These are phyloP conservation scores for Aschersonia sp. DNA, from an alignment of 2,329 filamentous ascomycete species.

Conservation along the genomic window DNA sequence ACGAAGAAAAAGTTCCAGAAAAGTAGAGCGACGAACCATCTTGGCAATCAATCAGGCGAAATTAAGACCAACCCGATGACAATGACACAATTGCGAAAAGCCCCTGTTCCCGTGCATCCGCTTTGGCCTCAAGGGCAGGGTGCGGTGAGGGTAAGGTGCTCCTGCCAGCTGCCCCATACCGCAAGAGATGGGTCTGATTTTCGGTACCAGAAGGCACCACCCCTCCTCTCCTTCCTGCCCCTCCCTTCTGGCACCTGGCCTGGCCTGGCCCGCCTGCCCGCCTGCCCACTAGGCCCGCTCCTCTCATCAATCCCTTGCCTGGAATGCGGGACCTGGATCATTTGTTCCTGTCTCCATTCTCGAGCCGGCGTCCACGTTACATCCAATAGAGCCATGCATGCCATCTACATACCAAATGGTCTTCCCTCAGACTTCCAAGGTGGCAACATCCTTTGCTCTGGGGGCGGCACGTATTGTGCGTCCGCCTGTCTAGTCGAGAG, in stretches of 20 bases:
- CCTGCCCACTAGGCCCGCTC: background rate
- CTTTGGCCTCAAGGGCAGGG: background rate
- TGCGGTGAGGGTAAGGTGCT: background rate
- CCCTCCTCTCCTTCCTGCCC: background rate
- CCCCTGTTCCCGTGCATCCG: background rate
- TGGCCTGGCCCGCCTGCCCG: background rate
- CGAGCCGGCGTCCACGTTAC: background rate
- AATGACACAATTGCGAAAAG: background rate
- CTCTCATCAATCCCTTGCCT: background rate
- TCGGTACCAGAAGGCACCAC: background rate
- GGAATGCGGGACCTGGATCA: background rate
- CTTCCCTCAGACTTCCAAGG: no score
- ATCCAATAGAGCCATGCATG: background rate
- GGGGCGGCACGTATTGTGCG: no score
- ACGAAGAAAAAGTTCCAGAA: no score
- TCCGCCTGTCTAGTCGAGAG: no score
- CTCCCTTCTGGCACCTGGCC: background rate
- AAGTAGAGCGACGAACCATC: background rate
- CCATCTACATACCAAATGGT: background rate
- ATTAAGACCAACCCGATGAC: constrained; percentile 4
- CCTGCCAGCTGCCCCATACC: background rate
- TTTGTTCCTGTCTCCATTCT: background rate
- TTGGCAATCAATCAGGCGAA: constrained; percentile 2
- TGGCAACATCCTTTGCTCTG: no score
- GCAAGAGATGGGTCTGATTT: background rate